Evolutionary conservation across 768 basidiomycete genomes (phyloP).

Genomic region (Auricularia sp.): DNA sequence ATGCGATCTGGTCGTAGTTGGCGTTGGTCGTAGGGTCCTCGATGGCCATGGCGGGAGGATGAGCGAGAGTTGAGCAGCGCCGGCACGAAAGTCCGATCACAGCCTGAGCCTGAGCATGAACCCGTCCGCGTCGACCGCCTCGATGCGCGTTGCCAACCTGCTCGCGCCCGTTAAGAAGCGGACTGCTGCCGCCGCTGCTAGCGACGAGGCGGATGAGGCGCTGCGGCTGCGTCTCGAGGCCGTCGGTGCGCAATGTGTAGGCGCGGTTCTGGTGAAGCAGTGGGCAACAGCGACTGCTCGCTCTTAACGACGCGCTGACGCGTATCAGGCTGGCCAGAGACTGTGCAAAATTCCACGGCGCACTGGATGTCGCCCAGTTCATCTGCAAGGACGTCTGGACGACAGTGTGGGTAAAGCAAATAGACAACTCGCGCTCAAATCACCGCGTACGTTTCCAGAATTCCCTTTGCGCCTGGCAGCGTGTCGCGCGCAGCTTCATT

Average conservation of each 20-base stretch:
- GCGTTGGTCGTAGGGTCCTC: conserved; percentile 66
- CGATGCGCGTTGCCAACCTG: conserved; percentile 67
- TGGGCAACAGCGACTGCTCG: conserved; percentile 22
- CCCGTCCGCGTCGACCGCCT: conserved; percentile 11
- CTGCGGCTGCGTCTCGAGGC: conserved; percentile 60
- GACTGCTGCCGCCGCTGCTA: conserved; percentile 5
- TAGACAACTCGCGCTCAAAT: conserved; percentile 90
- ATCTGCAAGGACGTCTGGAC: conserved; percentile 93
- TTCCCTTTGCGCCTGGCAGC: not conserved
- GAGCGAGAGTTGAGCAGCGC: not conserved
- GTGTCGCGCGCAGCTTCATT: too few relatives aligned
- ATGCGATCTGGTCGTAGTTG: conserved; percentile 61
- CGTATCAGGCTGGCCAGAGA: conserved; percentile 59
- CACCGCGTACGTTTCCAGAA: conserved; percentile 53
- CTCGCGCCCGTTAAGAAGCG: conserved; percentile 38
- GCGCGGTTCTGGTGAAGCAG: conserved; percentile 80
- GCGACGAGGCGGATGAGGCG: conserved; percentile 67
- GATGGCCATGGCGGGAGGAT: not conserved
- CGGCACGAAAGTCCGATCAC: not conserved
- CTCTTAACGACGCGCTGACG: not conserved
- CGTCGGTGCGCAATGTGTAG: conserved; percentile 71
- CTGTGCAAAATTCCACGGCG: conserved; percentile 64
- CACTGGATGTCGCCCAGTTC: conserved; percentile 87
- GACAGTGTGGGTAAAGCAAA: conserved; percentile 86
- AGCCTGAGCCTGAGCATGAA: not conserved